Conservation (phyloP, 495 filamentous ascomycete genomes). For the Aspergillus incahuasiensis region DNA sequence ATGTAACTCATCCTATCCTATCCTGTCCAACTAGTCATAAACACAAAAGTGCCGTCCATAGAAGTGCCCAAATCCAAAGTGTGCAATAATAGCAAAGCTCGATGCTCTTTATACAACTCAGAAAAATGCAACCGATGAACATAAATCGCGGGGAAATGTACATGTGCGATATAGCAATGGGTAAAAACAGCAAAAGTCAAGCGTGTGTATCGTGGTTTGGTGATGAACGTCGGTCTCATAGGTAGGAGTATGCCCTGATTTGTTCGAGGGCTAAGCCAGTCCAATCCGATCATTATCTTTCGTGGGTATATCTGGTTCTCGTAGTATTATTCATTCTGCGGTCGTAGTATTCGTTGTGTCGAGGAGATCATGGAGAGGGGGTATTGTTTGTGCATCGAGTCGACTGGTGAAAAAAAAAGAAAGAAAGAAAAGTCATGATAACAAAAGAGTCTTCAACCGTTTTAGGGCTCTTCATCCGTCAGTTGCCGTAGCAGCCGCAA, state of each 20-base stretch:
- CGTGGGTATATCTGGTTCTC: conserved; percentile 9
- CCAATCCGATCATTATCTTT: conserved; percentile 7
- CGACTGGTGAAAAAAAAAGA: conserved; percentile 11
- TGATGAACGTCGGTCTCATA: background rate
- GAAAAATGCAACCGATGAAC: background rate
- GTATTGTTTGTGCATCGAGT: background rate
- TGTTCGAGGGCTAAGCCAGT: background rate
- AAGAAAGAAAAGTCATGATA: conserved; percentile 9
- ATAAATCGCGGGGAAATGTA: conserved; percentile 5
- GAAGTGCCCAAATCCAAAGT: background rate
- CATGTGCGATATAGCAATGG: conserved; percentile 4
- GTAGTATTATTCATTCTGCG: conserved; percentile 8
- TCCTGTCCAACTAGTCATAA: background rate
- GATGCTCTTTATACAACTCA: conserved; percentile 4
- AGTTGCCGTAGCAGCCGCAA: conserved; percentile 62
- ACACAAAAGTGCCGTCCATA: background rate
- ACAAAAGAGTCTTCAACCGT: conserved; percentile 6
- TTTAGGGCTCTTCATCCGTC: conserved; percentile 40
- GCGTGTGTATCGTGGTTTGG: background rate
- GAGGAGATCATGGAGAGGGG: background rate
- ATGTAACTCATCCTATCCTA: background rate
- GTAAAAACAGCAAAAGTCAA: background rate
- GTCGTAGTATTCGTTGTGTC: conserved; percentile 9
- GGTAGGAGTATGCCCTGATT: background rate
- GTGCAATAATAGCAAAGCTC: background rate